Percentiles rank a stretch among this genome's conserved stretches.
phyloP scores from a whole-genome alignment of 1,284 basidiomycete genomes.

The Pseudozyma hubeiensis region DNA sequence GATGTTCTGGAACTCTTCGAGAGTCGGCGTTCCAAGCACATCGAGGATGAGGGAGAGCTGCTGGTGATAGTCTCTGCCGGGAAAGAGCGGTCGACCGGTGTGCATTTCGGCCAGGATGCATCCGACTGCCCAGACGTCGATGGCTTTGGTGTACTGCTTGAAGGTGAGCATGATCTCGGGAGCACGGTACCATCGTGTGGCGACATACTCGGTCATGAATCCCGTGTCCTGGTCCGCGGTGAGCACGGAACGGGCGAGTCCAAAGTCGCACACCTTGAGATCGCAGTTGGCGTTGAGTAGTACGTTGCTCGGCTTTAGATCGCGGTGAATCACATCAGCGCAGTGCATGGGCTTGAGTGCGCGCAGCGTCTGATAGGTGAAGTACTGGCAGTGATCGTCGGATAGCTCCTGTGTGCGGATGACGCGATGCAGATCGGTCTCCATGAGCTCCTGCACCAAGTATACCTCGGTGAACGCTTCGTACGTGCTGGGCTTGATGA shows the following conservation, averaged over 20 bases:
- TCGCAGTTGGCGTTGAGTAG: conserved; percentile 67
- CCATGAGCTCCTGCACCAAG: conserved; percentile 74
- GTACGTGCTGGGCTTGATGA: conserved; percentile 71
- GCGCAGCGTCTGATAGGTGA: conserved; percentile 80
- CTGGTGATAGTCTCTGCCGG: conserved; percentile 74
- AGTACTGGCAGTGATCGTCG: conserved; percentile 92
- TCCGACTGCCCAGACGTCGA: conserved; percentile 83
- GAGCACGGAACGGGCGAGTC: conserved; percentile 65
- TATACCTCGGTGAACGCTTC: conserved; percentile 94
- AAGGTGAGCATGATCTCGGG: conserved; percentile 69
- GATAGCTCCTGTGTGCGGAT: conserved; percentile 68
- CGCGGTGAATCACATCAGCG: conserved; percentile 66
- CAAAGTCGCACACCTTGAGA: conserved; percentile 69
- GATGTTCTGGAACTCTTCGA: conserved; percentile 76
- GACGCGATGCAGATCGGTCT: conserved; percentile 67
- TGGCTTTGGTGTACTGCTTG: conserved; percentile 69
- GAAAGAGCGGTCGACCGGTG: conserved; percentile 87
- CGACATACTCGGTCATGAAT: conserved; percentile 69
- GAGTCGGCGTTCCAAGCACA: conserved; percentile 74
- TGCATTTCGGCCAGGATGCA: conserved; percentile 95
- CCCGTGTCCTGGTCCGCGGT: conserved; percentile 65
- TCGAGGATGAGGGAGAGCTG: conserved; percentile 75
- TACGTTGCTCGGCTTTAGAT: conserved; percentile 66
- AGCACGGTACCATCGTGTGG: conserved; percentile 68
- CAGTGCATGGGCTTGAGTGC: conserved; percentile 68